phyloP scores from a whole-genome alignment of 1,284 basidiomycete genomes.

The Rhizoctonia solani region DNA sequence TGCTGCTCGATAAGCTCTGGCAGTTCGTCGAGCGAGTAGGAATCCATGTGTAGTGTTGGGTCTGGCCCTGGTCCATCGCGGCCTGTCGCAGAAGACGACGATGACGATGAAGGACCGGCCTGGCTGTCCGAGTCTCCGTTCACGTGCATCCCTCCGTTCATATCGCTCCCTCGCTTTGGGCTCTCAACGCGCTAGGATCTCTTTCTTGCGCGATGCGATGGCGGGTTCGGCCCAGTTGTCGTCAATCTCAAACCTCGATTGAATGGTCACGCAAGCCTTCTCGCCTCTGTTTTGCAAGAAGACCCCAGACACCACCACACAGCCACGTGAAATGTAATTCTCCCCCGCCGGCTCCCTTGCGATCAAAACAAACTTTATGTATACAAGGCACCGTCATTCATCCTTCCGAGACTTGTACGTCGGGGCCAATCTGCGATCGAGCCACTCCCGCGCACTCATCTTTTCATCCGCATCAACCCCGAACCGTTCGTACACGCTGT shows the following conservation, averaged over 20 bases:
- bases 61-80: too few species aligned
- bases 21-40: slow-evolving; percentile 21
- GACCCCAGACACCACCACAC: slow-evolving; percentile 14
- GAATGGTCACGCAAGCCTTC: slow-evolving; percentile 14
- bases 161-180: too few species aligned
- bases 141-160: slow-evolving; percentile 3
- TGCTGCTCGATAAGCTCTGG: slow-evolving; percentile 27
- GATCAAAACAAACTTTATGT: not conserved
- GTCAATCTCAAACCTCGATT: slow-evolving; percentile 12
- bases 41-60: slow-evolving; percentile 27
- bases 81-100: too few species aligned
- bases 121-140: not conserved
- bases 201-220: too few species aligned
- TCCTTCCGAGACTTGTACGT: slow-evolving; percentile 36
- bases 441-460: slow-evolving; percentile 38
- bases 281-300: slow-evolving; percentile 1
- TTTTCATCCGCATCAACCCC: slow-evolving; percentile 36
- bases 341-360: not conserved
- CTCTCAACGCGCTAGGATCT: too few species aligned
- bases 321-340: not conserved
- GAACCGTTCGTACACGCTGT: slow-evolving; percentile 30
- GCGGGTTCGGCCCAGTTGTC: too few species aligned
- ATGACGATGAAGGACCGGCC: not conserved
- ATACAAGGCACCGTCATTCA: not conserved
- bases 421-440: slow-evolving; percentile 32